phyloP scores from a whole-genome alignment of 2,329 filamentous ascomycete species.

The Acephala macrosclerotiorum region DNA sequence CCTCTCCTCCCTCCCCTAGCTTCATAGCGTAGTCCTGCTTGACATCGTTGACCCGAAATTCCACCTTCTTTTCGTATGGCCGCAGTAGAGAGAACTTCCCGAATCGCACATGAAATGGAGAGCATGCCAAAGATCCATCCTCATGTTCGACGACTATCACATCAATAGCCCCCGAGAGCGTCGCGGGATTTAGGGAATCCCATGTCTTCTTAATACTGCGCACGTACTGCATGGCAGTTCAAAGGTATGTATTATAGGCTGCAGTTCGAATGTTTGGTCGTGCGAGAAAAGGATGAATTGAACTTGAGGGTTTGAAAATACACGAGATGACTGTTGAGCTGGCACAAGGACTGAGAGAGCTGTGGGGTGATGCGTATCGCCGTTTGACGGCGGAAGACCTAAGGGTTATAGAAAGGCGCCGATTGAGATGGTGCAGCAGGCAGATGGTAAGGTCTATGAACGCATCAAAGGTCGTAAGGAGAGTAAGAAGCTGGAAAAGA shows the following conservation, averaged over 20 bases:
- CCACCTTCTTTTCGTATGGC: constrained; percentile 98
- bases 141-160: constrained; percentile 98
- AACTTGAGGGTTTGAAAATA: neutral
- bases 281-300: neutral
- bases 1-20: constrained; percentile 94
- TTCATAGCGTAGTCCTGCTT: constrained; percentile 99
- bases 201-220: constrained; percentile 95
- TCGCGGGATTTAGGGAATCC: constrained; percentile 99
- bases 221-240: constrained; percentile 89
- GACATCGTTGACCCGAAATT: constrained; percentile 91
- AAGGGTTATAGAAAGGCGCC: constrained; percentile 12
- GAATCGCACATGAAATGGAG: constrained; percentile 97
- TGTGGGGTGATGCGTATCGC: neutral
- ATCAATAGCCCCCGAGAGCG: constrained; percentile 96
- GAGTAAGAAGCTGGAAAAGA: constrained; percentile 10
- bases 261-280: neutral
- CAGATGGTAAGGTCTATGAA: constrained; percentile 7
- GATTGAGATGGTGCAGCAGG: neutral
- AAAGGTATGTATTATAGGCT: neutral
- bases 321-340: neutral
- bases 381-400: constrained; percentile 15
- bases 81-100: constrained; percentile 97
- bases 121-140: constrained; percentile 88
- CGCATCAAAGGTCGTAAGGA: constrained; percentile 16
- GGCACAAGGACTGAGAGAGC: neutral